These are phyloP conservation scores for Xylaria multiplex DNA, from an alignment of 2,329 filamentous ascomycete species.

Conservation along the genomic window DNA sequence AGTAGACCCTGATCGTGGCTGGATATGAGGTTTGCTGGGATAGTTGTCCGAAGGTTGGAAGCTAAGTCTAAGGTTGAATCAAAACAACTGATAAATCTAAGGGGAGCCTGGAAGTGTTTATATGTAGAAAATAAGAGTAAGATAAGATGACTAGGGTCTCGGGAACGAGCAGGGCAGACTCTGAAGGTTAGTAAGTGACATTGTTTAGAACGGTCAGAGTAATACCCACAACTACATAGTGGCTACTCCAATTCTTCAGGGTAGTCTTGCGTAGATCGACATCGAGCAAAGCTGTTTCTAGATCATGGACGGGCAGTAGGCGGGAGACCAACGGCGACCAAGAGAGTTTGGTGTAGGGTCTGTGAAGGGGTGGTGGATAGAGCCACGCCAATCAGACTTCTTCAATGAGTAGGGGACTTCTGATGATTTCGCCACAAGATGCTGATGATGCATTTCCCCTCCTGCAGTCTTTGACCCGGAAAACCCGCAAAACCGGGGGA, in stretches of 20 bases:
- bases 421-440: conserved; percentile 44
- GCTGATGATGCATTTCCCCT: conserved; percentile 46
- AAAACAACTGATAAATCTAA: background rate
- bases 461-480: conserved; percentile 31
- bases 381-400: conserved; percentile 41
- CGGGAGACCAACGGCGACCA: conserved; percentile 40
- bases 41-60: conserved; percentile 1
- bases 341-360: conserved; percentile 43
- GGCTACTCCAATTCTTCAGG: conserved; percentile 20
- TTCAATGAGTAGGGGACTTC: conserved; percentile 35
- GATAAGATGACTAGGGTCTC: conserved; percentile 8
- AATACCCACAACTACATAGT: conserved; percentile 20
- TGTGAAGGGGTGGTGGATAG: conserved; percentile 31
- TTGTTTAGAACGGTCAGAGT: conserved; percentile 20
- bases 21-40: background rate
- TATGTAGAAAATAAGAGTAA: conserved; percentile 34
- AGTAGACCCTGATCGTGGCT: conserved; percentile 5
- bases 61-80: background rate
- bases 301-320: conserved; percentile 22
- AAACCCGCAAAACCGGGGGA: conserved; percentile 16
- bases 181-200: conserved; percentile 28
- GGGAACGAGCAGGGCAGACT: conserved; percentile 30
- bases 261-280: conserved; percentile 42
- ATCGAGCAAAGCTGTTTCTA: conserved; percentile 43
- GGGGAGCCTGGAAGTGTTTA: conserved; percentile 36